Percentiles rank a stretch among this genome's conserved stretches.
Conservation (phyloP, 345 rosid species). For the Lepidium didymum region DNA sequence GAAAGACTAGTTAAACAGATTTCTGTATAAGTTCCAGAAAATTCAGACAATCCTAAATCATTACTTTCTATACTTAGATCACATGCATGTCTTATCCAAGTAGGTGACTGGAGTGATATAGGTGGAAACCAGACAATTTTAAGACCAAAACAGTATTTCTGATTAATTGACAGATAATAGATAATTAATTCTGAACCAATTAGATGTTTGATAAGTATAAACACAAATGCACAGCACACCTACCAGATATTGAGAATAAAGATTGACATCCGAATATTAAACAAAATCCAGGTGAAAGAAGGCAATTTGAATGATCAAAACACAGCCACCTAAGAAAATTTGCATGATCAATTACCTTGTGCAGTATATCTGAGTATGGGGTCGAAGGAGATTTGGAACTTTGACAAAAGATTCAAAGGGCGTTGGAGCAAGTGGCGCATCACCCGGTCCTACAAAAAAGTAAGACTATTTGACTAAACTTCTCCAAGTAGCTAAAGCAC, state of each 20-base stretch:
- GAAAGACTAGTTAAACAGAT: not conserved
- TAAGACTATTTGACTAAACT: slow-evolving; percentile 6
- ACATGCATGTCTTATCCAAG: not conserved
- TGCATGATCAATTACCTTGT: slow-evolving; percentile 54
- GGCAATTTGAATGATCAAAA: not conserved
- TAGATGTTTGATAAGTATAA: not conserved
- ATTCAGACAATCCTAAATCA: not conserved
- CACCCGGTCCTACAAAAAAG: slow-evolving; percentile 59
- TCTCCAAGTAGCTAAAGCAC: not conserved
- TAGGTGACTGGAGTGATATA: not conserved
- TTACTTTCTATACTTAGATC: not conserved
- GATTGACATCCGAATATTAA: not conserved
- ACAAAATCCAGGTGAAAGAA: not conserved
- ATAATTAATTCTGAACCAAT: not conserved
- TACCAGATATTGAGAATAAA: not conserved
- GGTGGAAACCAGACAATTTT: not conserved
- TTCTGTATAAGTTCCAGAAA: not conserved
- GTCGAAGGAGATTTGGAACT: slow-evolving; percentile 91
- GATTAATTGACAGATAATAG: not conserved
- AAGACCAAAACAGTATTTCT: not conserved
- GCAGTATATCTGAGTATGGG: slow-evolving; percentile 89
- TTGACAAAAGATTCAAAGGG: slow-evolving; percentile 89
- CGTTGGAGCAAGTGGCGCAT: slow-evolving; percentile 86
- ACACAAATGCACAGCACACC: not conserved
- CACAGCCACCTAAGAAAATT: not conserved